Base-by-base conservation (phyloP, 2,329 filamentous ascomycete species). In the Chrysoporthe austroafricana region DNA sequence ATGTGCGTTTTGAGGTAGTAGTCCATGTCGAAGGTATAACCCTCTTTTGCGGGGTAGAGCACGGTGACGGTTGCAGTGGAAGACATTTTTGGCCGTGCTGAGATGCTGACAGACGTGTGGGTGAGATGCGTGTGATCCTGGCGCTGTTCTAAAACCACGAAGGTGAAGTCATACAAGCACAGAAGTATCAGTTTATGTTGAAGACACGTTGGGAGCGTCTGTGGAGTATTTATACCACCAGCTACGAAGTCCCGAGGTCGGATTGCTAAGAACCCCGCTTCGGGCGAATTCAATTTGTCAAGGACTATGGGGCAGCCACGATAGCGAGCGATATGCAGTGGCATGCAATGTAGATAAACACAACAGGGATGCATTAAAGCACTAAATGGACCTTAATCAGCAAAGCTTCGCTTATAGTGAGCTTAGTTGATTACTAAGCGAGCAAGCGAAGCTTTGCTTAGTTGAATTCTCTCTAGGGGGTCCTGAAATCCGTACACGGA, bases 1-100 rank as follows among this genome's bases (percentile, higher is more conserved):
- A 85, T 82, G 76, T 85, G 83, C 26, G 70, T 78, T 3, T 72
- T 65, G 48, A 84, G 72, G 73, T 84, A 86, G 78, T 85, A 85
- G 44, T 82, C 77, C 71, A 83, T 75, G 75, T 85, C 74, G 76
- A 85, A 85, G 13, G 70, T 79, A n/a, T 72, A 67, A 69, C 75
- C 76, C 48, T 74, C 72, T n/a, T 75, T 79, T 60, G 76, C 73
- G 4, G 82, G 81, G 73, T 85, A 85, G 54, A 81, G 66, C 39
- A 80, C 73, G 42, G 73, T 73, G 63, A 75, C 50, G 68, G 63
- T 61, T 32, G 56, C 43, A 13, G 64, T n/a, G 54, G 58, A 36
- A 64, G 69, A 58, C 68, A 70, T 69, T 36, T 59, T 68, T n/a
- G 48, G 62, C 6, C 11, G 46, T 14, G 14, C 8, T 42, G 36